These are phyloP conservation scores for Tolypocladium sp. DNA, from an alignment of 2,329 filamentous ascomycete genomes.

Conservation along the genomic window DNA sequence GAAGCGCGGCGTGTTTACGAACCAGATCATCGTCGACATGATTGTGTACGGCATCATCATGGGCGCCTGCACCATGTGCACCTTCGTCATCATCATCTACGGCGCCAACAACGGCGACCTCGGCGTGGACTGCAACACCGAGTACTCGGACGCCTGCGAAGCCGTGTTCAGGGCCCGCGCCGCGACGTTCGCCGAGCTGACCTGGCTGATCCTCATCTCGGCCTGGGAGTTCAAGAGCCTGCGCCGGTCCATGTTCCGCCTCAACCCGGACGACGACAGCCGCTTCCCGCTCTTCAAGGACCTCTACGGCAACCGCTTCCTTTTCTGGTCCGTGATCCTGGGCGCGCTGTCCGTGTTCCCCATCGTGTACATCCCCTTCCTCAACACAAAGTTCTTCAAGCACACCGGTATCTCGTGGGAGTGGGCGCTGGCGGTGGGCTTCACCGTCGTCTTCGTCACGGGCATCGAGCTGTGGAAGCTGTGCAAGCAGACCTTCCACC, in stretches of 20 bases:
- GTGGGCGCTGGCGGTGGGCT: conserved; percentile 60
- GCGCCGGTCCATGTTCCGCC: conserved; percentile 61
- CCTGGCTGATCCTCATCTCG: conserved; percentile 64
- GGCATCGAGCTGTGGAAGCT: conserved; percentile 67
- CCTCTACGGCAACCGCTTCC: conserved; percentile 60
- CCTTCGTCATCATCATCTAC: conserved; percentile 58
- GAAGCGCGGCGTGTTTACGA: conserved; percentile 62
- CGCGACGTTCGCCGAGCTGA: conserved; percentile 64
- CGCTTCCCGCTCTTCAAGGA: conserved; percentile 49
- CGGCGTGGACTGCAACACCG: conserved; percentile 54
- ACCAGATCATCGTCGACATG: conserved; percentile 71
- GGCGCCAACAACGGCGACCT: conserved; percentile 46
- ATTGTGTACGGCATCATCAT: conserved; percentile 71
- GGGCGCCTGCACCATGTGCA: conserved; percentile 55
- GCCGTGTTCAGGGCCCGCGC: conserved; percentile 62
- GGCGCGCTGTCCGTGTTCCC: conserved; percentile 56
- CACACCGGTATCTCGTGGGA: conserved; percentile 66
- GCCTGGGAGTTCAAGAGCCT: conserved; percentile 74
- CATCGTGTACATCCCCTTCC: conserved; percentile 61
- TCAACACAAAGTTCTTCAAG: conserved; percentile 65
- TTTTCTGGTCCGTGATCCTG: conserved; percentile 56
- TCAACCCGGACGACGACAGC: conserved; percentile 44
- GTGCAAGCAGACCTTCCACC: conserved; percentile 47
- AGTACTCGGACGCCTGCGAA: conserved; percentile 44
- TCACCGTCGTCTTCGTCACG: conserved; percentile 53